Conservation (phyloP, 345 rosid species). For the Cardamine resedifolia region DNA sequence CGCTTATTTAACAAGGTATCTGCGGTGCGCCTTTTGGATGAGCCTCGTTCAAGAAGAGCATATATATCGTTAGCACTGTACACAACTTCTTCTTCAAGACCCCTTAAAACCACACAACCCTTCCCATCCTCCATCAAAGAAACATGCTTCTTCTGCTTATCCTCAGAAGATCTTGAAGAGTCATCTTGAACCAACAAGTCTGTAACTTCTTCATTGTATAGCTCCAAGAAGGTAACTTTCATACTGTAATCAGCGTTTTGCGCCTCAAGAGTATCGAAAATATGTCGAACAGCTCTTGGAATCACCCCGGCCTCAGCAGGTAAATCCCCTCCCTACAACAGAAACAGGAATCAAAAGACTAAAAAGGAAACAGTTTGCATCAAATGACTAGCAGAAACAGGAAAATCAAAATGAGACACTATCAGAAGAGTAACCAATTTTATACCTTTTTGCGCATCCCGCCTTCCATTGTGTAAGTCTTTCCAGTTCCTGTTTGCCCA, state of each 20-base stretch:
- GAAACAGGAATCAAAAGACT: background rate
- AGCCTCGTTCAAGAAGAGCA: slow-evolving; percentile 76
- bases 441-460: slow-evolving; percentile 86
- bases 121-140: slow-evolving; percentile 94
- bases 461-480: slow-evolving; percentile 96
- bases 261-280: slow-evolving; percentile 75
- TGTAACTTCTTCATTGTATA: slow-evolving; percentile 87
- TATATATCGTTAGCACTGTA: slow-evolving; percentile 91
- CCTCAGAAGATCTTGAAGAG: slow-evolving; percentile 52
- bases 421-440: background rate
- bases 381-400: background rate
- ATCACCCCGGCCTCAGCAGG: slow-evolving; percentile 93
- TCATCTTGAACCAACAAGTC: slow-evolving; percentile 85
- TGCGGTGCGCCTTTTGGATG: slow-evolving; percentile 76
- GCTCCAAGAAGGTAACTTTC: slow-evolving; percentile 91
- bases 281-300: slow-evolving; percentile 87
- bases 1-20: slow-evolving; percentile 90
- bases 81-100: slow-evolving; percentile 90
- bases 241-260: slow-evolving; percentile 90
- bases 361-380: background rate
- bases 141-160: slow-evolving; percentile 77
- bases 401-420: background rate
- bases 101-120: slow-evolving; percentile 84
- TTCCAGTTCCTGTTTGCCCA: slow-evolving; percentile 91
- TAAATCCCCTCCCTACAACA: slow-evolving; percentile 75